Evolutionary conservation across 2,329 filamentous ascomycete genomes (phyloP).

Genomic region (Teratosphaeria destructans): DNA sequence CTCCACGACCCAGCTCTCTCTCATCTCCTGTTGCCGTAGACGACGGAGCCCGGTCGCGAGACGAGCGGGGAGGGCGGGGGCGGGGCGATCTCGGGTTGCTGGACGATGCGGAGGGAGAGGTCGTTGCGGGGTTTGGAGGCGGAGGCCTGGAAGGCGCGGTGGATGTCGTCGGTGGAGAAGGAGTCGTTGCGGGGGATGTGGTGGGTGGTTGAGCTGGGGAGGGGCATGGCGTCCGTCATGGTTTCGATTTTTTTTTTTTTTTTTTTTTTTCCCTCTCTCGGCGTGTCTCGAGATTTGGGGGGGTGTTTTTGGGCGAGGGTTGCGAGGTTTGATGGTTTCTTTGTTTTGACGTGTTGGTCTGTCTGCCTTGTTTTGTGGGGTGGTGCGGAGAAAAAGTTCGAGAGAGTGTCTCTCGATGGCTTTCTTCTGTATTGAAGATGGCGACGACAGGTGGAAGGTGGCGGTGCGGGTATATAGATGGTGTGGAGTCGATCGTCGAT

Average conservation of each 20-base stretch:
- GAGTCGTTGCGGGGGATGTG: slow-evolving; percentile 25
- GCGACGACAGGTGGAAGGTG: neutral
- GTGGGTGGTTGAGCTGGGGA: slow-evolving; percentile 12
- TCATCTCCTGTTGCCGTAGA: slow-evolving; percentile 16
- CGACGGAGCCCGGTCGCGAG: slow-evolving; percentile 17
- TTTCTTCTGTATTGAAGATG: neutral
- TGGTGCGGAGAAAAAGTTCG: neutral
- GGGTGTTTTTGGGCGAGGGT: too few species aligned
- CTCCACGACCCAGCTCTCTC: too few species aligned
- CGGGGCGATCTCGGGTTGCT: slow-evolving; percentile 18
- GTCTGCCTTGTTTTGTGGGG: neutral
- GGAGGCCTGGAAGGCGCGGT: slow-evolving; percentile 24
- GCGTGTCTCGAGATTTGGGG: too few species aligned
- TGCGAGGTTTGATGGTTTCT: neutral
- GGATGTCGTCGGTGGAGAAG: slow-evolving; percentile 25
- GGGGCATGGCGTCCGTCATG: slow-evolving; percentile 26
- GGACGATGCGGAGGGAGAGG: slow-evolving; percentile 18
- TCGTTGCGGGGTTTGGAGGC: slow-evolving; percentile 22
- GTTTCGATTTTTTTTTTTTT: neutral
- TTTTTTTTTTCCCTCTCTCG: too few species aligned
- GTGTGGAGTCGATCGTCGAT: neutral
- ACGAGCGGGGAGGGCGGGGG: slow-evolving; percentile 23
- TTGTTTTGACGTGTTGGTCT: neutral
- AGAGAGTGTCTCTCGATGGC: neutral
- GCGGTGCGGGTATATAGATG: neutral